Percentiles rank a stretch among this genome's conserved stretches.
Evolutionary conservation across 495 filamentous ascomycete genomes (phyloP).

Genomic region (Penicillium ucsense): DNA sequence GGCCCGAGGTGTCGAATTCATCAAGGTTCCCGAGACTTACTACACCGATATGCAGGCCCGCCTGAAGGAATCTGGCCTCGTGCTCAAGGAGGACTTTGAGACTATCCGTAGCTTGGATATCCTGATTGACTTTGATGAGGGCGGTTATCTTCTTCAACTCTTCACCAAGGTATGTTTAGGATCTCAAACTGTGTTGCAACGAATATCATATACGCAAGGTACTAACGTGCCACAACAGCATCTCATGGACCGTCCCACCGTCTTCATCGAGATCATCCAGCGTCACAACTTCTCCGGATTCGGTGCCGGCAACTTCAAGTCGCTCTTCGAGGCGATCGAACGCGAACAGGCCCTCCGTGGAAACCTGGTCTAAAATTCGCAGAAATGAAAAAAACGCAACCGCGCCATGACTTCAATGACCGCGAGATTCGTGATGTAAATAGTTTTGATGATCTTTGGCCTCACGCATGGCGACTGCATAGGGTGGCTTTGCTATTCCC

Average conservation of each 20-base stretch:
- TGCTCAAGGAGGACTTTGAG: conserved; percentile 66
- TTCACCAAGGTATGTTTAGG: conserved; percentile 60
- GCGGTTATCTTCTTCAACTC: conserved; percentile 73
- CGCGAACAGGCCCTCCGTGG: conserved; percentile 75
- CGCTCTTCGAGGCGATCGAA: conserved; percentile 86
- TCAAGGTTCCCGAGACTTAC: conserved; percentile 71
- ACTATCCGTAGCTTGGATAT: conserved; percentile 65
- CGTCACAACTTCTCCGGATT: conserved; percentile 79
- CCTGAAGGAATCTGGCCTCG: conserved; percentile 42
- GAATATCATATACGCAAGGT: not conserved
- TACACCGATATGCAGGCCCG: conserved; percentile 66
- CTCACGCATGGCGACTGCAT: too few species aligned
- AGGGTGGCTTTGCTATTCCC: too few species aligned
- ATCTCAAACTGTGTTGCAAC: not conserved
- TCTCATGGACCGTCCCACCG: conserved; percentile 83
- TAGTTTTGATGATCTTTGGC: too few species aligned
- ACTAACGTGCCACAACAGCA: conserved; percentile 40
- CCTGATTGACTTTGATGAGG: conserved; percentile 85
- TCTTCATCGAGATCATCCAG: conserved; percentile 92
- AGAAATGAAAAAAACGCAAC: too few species aligned
- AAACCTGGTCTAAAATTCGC: conserved; percentile 45
- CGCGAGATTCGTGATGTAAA: too few species aligned
- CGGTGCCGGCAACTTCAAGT: conserved; percentile 92
- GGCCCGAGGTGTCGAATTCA: conserved; percentile 78
- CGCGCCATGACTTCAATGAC: too few species aligned